Conservation (phyloP, 108 stramenopile species). For the Ochromonas danica region DNA sequence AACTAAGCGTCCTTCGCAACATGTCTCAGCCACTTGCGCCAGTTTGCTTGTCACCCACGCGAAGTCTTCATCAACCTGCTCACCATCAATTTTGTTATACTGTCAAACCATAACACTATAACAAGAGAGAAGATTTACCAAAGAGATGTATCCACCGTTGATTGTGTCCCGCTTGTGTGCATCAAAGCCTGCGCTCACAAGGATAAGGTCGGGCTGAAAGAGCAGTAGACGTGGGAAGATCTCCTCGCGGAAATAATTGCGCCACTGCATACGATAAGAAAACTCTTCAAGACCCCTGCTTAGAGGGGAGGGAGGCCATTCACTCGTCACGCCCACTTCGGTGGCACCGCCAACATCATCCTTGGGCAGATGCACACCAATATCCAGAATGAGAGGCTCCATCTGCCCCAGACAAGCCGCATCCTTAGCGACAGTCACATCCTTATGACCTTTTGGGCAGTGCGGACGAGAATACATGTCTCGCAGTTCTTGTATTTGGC, state of each 20-base stretch:
- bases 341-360: not conserved
- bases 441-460: too few relatives aligned
- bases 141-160: slow-evolving; percentile 32
- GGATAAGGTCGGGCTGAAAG: slow-evolving; percentile 11
- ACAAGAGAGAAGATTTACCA: not conserved
- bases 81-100: too few relatives aligned
- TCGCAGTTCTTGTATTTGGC: too few relatives aligned
- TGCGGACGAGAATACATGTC: too few relatives aligned
- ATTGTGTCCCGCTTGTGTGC: slow-evolving; percentile 26
- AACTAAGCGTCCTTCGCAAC: slow-evolving; percentile 70
- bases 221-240: slow-evolving; percentile 22
- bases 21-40: not conserved
- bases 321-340: too few relatives aligned
- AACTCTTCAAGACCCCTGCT: not conserved
- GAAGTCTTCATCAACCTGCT: slow-evolving; percentile 32
- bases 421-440: too few relatives aligned
- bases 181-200: slow-evolving; percentile 27
- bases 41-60: slow-evolving; percentile 20
- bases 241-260: slow-evolving; percentile 19
- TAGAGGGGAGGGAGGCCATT: too few relatives aligned
- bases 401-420: too few relatives aligned
- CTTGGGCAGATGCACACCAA: slow-evolving; percentile 27
- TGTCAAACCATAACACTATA: not conserved
- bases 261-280: slow-evolving; percentile 20
- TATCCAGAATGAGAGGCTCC: slow-evolving; percentile 25